Evolutionary conservation across 2,329 filamentous ascomycete species (phyloP).

Genomic region (Pestalotiopsis fici): DNA sequence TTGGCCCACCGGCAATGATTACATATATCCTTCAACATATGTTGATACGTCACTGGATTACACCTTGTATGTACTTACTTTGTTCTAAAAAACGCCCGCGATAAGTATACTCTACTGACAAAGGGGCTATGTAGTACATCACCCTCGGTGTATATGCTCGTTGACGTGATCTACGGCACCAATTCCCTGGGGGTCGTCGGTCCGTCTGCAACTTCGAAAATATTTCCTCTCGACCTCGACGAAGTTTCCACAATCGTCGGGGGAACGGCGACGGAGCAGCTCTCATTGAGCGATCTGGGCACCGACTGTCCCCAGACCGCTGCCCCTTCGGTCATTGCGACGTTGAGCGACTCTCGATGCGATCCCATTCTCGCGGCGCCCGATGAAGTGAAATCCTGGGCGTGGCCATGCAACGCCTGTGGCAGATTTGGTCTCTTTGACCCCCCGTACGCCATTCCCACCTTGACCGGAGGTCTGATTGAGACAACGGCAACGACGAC

Average conservation of each 20-base stretch:
- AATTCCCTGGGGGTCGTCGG: conserved; percentile 30
- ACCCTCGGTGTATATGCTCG: conserved; percentile 38
- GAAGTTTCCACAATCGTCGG: conserved; percentile 35
- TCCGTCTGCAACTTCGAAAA: conserved; percentile 28
- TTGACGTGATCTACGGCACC: conserved; percentile 33
- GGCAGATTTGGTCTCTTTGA: conserved; percentile 38
- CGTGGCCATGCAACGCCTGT: conserved; percentile 35
- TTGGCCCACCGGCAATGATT: conserved; percentile 33
- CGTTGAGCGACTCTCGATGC: conserved; percentile 27
- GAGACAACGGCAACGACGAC: conserved; percentile 19
- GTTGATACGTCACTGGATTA: conserved; percentile 28
- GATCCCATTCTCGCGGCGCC: conserved; percentile 35
- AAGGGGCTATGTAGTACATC: conserved; percentile 33
- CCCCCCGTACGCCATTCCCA: conserved; percentile 38
- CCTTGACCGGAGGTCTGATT: conserved; percentile 27
- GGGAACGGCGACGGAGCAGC: conserved; percentile 24
- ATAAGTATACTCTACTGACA: neutral
- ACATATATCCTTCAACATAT: conserved; percentile 32
- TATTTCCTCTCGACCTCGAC: conserved; percentile 32
- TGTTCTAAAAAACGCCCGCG: neutral
- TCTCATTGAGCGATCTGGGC: conserved; percentile 33
- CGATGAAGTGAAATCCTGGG: conserved; percentile 30
- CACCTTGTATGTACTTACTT: conserved; percentile 33
- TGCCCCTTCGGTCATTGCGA: conserved; percentile 27
- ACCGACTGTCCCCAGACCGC: conserved; percentile 32